Base-by-base conservation (phyloP, 805 yeast genomes). In the Teunomyces gatunensis region DNA sequence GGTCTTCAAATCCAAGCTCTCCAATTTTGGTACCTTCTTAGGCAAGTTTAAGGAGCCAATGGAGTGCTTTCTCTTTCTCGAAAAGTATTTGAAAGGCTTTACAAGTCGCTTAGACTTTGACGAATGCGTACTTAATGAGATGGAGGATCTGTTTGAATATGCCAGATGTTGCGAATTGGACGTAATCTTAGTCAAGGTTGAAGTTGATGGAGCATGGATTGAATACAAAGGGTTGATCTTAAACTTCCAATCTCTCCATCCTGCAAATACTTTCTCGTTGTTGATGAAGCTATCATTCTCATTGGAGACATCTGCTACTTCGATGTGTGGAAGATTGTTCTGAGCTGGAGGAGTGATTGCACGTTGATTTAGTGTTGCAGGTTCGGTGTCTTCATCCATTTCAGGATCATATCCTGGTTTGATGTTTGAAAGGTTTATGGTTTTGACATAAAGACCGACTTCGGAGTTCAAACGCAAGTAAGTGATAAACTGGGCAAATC, bases 171-270 rank as follows among this genome's bases (percentile, higher is more conserved):
- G 52, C 4, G 49, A 36, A 27, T 48, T 50, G 2, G 57, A 46
- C 7, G 43, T 35, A 10, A 50, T 44, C 45, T 51, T 59, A 6
- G 58, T 48, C 30, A 56, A 47, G 10, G 51, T 51, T 4, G 42
- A 42, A 6, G 55, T 42, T 1, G 64, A 52, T 1, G 62, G 56
- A 3, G 60, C 53, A 45, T 57, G 64, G 35, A 66, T 50, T 1
- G 73, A 59, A 58, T 84, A 85, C 30, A 87, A 62, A 1, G 92
- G 88, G 64, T 85, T 90, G 44, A 78, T 79, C 51, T 88, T 77
- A 57, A 77, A 84, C 58, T 88, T 85, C 96, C 96, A 89, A 63
- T 89, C 96, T 60, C 96, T 76, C 97, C 97, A 89, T 7, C 92
- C 85, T 0, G 96, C 96, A 44, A 78, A 65, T 1, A 83, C 77